These are phyloP conservation scores for Pleurotus pulmonarius DNA, from an alignment of 768 basidiomycete species.

Conservation along the genomic window DNA sequence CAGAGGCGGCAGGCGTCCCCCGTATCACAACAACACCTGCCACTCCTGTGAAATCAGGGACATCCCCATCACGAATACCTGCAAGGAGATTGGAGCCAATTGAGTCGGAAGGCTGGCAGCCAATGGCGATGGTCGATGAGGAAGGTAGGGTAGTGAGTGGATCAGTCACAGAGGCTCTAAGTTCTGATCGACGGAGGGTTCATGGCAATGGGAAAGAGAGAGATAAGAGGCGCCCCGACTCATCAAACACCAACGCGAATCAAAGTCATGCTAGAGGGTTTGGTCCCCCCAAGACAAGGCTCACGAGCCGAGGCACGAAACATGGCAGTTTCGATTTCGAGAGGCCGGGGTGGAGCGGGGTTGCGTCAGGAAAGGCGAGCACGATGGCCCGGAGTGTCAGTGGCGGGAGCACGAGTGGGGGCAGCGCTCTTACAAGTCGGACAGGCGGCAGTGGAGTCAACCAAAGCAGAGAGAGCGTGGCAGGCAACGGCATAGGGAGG, in stretches of 20 bases:
- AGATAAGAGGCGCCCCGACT: not conserved
- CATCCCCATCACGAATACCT: slow-evolving; percentile 10
- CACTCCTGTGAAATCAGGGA: slow-evolving; percentile 22
- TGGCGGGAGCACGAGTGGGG: slow-evolving; percentile 26
- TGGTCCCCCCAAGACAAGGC: not conserved
- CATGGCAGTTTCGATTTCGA: slow-evolving; percentile 80
- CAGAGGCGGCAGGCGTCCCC: slow-evolving; percentile 13
- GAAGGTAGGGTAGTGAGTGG: slow-evolving; percentile 18
- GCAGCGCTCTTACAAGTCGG: slow-evolving; percentile 10
- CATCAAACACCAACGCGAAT: not conserved
- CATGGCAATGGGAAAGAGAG: not conserved
- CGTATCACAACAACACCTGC: slow-evolving; percentile 29
- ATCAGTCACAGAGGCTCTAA: not conserved
- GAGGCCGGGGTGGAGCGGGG: slow-evolving; percentile 47
- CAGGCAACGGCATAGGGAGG: slow-evolving; percentile 9
- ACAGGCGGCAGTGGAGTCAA: slow-evolving; percentile 7
- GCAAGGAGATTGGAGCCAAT: slow-evolving; percentile 25
- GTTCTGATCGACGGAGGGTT: not conserved
- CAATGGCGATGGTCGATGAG: slow-evolving; percentile 35
- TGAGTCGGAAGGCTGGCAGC: slow-evolving; percentile 33
- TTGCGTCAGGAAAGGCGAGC: slow-evolving; percentile 44
- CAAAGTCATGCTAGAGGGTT: not conserved
- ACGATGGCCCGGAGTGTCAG: slow-evolving; percentile 28
- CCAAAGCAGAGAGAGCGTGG: slow-evolving; percentile 5
- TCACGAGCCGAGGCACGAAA: slow-evolving; percentile 40